Evolutionary conservation across 2,329 filamentous ascomycete species (phyloP).

Genomic region (Neurospora sp.): DNA sequence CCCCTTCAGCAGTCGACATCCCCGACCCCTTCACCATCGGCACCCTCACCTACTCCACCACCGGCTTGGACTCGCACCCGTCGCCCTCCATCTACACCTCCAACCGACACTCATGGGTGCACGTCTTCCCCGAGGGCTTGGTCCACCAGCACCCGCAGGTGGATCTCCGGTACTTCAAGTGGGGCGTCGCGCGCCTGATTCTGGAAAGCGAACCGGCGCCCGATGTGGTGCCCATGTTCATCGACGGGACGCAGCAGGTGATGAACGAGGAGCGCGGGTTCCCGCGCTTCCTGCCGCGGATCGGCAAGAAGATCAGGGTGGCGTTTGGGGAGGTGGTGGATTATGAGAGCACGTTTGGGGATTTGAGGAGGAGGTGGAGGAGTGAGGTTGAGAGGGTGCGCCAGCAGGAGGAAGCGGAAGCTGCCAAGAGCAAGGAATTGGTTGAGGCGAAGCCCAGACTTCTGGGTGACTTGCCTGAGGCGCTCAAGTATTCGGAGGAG

Average conservation of each 20-base stretch:
- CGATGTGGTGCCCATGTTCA: slow-evolving; percentile 86
- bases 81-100: slow-evolving; percentile 62
- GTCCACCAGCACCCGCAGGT: slow-evolving; percentile 77
- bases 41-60: slow-evolving; percentile 51
- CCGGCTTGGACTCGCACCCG: slow-evolving; percentile 52
- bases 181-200: slow-evolving; percentile 86
- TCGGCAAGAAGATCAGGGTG: slow-evolving; percentile 59
- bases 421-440: background rate
- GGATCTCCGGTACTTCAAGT: slow-evolving; percentile 94
- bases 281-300: slow-evolving; percentile 71
- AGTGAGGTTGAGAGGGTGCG: slow-evolving; percentile 24
- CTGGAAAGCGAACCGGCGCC: slow-evolving; percentile 82
- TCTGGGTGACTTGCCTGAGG: slow-evolving; percentile 51
- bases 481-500: slow-evolving; percentile 60
- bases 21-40: slow-evolving; percentile 40
- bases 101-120: slow-evolving; percentile 74
- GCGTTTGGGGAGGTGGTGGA: slow-evolving; percentile 74
- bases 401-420: slow-evolving; percentile 20
- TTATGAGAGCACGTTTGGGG: slow-evolving; percentile 64
- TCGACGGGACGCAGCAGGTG: slow-evolving; percentile 77
- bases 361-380: slow-evolving; percentile 63
- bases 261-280: slow-evolving; percentile 78
- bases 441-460: background rate
- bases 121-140: slow-evolving; percentile 92
- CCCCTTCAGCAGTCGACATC: slow-evolving; percentile 11